Conservation (phyloP, 1,284 basidiomycete genomes). For the Puccinia hordei region DNA sequence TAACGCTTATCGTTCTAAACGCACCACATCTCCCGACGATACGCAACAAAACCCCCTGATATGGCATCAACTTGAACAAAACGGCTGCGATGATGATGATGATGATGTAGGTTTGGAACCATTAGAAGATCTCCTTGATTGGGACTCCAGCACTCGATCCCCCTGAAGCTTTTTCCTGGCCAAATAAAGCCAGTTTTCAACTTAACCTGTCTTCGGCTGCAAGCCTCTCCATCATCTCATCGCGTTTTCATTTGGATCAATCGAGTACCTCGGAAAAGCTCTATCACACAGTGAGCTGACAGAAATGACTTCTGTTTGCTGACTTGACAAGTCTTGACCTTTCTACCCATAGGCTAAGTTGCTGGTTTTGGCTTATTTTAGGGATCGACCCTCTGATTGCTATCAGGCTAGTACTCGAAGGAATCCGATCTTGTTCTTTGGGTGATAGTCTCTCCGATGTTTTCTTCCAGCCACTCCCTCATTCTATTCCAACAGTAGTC, state of each 20-base stretch:
- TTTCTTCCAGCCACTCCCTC: not conserved
- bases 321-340: not conserved
- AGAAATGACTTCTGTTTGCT: not conserved
- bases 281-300: not conserved
- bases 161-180: not conserved
- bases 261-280: not conserved
- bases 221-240: not conserved
- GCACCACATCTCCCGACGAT: not conserved
- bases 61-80: not conserved
- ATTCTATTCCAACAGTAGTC: not conserved
- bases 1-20: conserved; percentile 11
- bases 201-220: not conserved
- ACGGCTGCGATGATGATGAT: not conserved
- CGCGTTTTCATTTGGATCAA: not conserved
- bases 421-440: not conserved
- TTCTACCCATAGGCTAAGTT: not conserved
- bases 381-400: not conserved
- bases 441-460: not conserved
- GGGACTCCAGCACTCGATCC: conserved; percentile 15
- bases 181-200: not conserved
- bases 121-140: conserved; percentile 28
- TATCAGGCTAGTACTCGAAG: not conserved
- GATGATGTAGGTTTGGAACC: conserved; percentile 9
- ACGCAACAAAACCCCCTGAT: not conserved
- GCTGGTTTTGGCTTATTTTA: not conserved